phyloP scores from a whole-genome alignment of 306 rosid genomes.

The Fagus crenata region DNA sequence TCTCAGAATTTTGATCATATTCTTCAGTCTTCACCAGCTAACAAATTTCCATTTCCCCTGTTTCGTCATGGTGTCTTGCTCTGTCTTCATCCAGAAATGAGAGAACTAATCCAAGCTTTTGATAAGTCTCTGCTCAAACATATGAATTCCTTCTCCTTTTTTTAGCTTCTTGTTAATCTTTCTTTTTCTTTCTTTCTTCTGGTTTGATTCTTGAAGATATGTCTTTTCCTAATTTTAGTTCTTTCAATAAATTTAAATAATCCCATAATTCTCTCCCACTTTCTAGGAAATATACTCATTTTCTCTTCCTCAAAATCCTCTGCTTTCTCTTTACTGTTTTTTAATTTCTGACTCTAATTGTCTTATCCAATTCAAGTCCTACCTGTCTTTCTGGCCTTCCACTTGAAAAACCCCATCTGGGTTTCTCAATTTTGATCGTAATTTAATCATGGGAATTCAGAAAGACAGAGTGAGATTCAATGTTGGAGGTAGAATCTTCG shows the following conservation, averaged over 20 bases:
- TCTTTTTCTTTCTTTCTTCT: neutral
- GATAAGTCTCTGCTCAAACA: neutral
- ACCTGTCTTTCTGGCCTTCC: conserved; percentile 2
- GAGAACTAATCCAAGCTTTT: neutral
- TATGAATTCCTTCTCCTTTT: neutral
- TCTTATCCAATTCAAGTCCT: conserved; percentile 1
- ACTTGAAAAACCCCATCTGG: conserved; percentile 32
- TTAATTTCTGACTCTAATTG: neutral
- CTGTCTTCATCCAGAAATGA: neutral
- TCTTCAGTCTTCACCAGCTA: neutral
- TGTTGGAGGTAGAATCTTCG: conserved; percentile 89
- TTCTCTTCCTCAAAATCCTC: conserved; percentile 2
- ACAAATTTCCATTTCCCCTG: conserved; percentile 26
- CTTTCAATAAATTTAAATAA: neutral
- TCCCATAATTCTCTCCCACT: conserved; percentile 11
- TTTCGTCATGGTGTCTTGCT: neutral
- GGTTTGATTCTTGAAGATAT: neutral
- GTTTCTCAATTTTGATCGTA: conserved; percentile 32
- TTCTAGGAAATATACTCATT: conserved; percentile 3
- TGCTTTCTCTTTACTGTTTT: neutral
- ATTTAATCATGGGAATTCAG: conserved; percentile 56
- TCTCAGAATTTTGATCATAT: conserved; percentile 30
- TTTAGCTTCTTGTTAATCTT: neutral
- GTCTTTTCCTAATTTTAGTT: neutral
- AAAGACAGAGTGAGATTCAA: conserved; percentile 77